These are phyloP conservation scores for Macrolepiota dolichaula DNA, from an alignment of 768 basidiomycete genomes.

Conservation along the genomic window DNA sequence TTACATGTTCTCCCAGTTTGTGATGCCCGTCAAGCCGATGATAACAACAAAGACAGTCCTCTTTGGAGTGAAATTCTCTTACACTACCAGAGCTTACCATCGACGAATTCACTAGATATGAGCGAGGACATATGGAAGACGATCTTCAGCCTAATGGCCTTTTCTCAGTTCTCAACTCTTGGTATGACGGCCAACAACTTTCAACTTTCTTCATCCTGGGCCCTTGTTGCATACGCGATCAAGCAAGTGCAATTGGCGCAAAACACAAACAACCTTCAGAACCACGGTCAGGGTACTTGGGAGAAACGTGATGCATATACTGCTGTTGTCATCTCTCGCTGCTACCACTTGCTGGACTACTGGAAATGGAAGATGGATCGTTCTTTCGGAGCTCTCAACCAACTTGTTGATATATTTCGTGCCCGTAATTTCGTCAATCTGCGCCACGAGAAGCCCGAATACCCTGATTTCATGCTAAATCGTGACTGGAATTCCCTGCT, in stretches of 20 bases:
- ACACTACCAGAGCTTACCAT: neutral
- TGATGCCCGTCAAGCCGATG: neutral
- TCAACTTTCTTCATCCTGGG: constrained; percentile 7
- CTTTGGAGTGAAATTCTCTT: constrained; percentile 1
- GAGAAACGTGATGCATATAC: constrained; percentile 7
- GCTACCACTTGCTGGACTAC: constrained; percentile 6
- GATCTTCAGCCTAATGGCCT: constrained; percentile 5
- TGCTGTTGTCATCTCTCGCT: constrained; percentile 5
- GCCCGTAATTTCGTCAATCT: constrained; percentile 11
- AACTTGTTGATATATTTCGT: constrained; percentile 10
- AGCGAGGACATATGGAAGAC: constrained; percentile 3
- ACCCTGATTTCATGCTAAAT: constrained; percentile 10
- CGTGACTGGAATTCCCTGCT: constrained; percentile 4
- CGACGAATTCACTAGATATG: constrained; percentile 1
- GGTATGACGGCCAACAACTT: neutral
- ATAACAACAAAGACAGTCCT: neutral
- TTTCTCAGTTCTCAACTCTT: constrained; percentile 7
- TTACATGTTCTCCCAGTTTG: constrained; percentile 2
- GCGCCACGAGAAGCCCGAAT: constrained; percentile 7
- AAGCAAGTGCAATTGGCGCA: constrained; percentile 6
- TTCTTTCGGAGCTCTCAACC: constrained; percentile 5
- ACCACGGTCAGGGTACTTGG: neutral
- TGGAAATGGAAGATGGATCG: constrained; percentile 10
- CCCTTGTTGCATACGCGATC: constrained; percentile 1
- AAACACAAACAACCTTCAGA: neutral